A percentile compares a stretch with the other conserved stretches of the same genome.
Evolutionary conservation across 2,329 filamentous ascomycete species (phyloP).

Genomic region (Pseudogymnoascus sp.): DNA sequence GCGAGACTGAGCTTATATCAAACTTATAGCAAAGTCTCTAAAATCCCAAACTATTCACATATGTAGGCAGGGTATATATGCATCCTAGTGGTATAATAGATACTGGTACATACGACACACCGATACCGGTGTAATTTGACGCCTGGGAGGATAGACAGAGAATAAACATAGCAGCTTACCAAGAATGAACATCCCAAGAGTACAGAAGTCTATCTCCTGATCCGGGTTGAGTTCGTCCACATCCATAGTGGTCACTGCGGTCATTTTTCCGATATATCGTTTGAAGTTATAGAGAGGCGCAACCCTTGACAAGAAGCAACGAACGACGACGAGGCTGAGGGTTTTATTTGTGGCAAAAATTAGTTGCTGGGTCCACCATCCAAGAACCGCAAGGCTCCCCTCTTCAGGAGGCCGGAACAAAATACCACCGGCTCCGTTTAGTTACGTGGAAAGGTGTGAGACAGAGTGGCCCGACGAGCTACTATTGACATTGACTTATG

Average conservation of each 20-base stretch:
- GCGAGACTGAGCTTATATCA: not conserved
- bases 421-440: not conserved
- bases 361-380: not conserved
- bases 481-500: not conserved
- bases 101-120: not conserved
- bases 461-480: not conserved
- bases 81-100: not conserved
- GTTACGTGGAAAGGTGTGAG: not conserved
- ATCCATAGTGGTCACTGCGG: slow-evolving; percentile 24
- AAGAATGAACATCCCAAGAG: slow-evolving; percentile 68
- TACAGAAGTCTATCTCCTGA: slow-evolving; percentile 57
- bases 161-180: slow-evolving; percentile 38
- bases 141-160: not conserved
- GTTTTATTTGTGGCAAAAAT: slow-evolving; percentile 3
- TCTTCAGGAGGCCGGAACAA: not conserved
- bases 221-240: slow-evolving; percentile 16
- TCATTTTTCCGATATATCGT: slow-evolving; percentile 19
- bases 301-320: not conserved
- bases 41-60: not conserved
- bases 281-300: not conserved
- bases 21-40: not conserved
- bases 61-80: not conserved
- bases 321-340: not conserved
- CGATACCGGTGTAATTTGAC: not conserved
- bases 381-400: not conserved